A percentile compares a stretch with the other conserved stretches of the same genome.
Conservation (phyloP, 352 stramenopile genomes). For the Phytopythium helicoides region DNA sequence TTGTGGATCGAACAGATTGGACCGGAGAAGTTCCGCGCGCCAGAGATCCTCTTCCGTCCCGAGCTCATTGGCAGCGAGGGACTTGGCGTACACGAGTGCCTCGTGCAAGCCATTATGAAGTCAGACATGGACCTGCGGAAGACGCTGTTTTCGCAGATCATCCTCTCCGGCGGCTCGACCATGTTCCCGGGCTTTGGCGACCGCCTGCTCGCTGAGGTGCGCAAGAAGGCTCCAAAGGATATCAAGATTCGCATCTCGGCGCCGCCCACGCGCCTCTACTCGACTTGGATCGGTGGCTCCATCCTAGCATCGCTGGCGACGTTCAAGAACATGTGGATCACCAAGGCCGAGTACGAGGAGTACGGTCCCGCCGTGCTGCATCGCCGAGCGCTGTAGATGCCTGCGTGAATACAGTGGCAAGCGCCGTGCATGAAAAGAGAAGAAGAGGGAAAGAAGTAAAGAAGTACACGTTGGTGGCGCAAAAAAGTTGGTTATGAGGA, state of each 20-base stretch:
- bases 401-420: neutral
- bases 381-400: conserved; percentile 90
- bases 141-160: conserved; percentile 92
- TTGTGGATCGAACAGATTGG: conserved; percentile 41
- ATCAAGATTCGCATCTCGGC: conserved; percentile 96
- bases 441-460: neutral
- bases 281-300: conserved; percentile 97
- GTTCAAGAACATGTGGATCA: conserved; percentile 99
- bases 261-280: conserved; percentile 94
- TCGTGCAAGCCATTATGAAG: conserved; percentile 95
- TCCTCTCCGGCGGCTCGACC: conserved; percentile 94
- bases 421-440: neutral
- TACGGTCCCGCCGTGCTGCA: conserved; percentile 96
- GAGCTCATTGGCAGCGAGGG: conserved; percentile 81
- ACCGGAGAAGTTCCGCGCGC: conserved; percentile 76
- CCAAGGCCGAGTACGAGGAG: conserved; percentile 98
- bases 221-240: conserved; percentile 86
- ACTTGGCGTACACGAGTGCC: conserved; percentile 81
- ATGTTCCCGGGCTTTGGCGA: conserved; percentile 95
- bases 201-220: conserved; percentile 92
- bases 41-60: conserved; percentile 83
- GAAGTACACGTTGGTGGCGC: too few relatives aligned
- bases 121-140: conserved; percentile 96
- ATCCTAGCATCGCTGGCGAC: conserved; percentile 96
- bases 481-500: too few relatives aligned